phyloP scores from a whole-genome alignment of 352 stramenopile species.

The Pythium monospermum region DNA sequence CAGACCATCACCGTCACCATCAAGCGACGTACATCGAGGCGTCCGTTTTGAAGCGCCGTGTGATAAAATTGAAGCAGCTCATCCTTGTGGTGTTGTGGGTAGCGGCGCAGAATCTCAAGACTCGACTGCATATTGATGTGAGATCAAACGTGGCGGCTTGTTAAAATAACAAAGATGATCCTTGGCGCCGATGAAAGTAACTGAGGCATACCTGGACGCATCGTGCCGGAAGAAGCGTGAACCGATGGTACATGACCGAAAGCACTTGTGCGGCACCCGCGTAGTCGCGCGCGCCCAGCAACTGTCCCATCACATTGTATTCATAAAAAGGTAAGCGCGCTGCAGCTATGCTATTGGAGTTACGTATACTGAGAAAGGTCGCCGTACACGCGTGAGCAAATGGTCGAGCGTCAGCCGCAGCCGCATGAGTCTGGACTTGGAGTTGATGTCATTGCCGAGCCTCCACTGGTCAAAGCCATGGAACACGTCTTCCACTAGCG shows the following conservation, averaged over 20 bases:
- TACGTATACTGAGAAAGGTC: neutral
- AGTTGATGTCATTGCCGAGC: constrained; percentile 13
- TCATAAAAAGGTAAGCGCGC: no score
- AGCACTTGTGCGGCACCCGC: constrained; percentile 60
- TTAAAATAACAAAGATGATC: no score
- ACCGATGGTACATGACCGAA: constrained; percentile 62
- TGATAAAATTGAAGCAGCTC: constrained; percentile 58
- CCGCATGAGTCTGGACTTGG: constrained; percentile 23
- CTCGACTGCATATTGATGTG: no score
- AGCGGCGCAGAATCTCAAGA: constrained; percentile 65
- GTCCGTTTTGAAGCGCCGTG: constrained; percentile 30
- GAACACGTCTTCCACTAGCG: constrained; percentile 21
- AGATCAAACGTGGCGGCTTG: no score
- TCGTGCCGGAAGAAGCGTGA: constrained; percentile 42
- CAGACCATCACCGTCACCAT: neutral
- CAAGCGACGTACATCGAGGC: constrained; percentile 39
- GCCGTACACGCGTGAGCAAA: constrained; percentile 39
- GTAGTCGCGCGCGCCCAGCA: constrained; percentile 68
- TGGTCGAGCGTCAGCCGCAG: constrained; percentile 43
- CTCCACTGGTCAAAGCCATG: constrained; percentile 63
- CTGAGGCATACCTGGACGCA: constrained; percentile 50
- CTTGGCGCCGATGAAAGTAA: no score
- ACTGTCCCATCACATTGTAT: constrained; percentile 20
- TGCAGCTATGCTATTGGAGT: neutral
- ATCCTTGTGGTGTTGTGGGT: constrained; percentile 39